Evolutionary conservation across 768 basidiomycete species (phyloP).

Genomic region (Crassisporium funariophilum): DNA sequence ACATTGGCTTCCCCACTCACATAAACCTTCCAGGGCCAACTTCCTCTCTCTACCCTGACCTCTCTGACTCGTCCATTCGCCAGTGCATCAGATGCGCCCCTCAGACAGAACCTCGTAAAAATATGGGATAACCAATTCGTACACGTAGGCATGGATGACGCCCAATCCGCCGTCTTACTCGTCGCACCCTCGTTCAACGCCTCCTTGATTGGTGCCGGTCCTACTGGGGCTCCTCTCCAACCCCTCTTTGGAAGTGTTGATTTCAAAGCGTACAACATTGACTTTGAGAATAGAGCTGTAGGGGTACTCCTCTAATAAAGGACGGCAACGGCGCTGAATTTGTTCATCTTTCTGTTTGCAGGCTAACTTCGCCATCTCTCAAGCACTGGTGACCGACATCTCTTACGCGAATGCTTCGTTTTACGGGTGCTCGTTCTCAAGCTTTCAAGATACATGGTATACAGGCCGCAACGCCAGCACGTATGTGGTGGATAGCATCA

Average conservation of each 20-base stretch:
- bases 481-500: conserved; percentile 61
- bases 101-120: conserved; percentile 56
- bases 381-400: conserved; percentile 62
- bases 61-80: conserved; percentile 39
- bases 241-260: conserved; percentile 54
- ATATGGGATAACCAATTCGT: conserved; percentile 53
- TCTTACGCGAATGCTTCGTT: conserved; percentile 70
- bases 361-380: conserved; percentile 62
- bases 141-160: conserved; percentile 50
- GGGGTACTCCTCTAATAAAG: conserved; percentile 16
- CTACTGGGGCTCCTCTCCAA: conserved; percentile 56
- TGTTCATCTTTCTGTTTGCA: conserved; percentile 15
- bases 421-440: conserved; percentile 61
- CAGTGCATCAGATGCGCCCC: conserved; percentile 30
- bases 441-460: conserved; percentile 70
- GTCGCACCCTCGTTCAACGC: conserved; percentile 59
- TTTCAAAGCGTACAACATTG: conserved; percentile 68
- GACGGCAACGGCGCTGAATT: neutral
- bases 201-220: conserved; percentile 60
- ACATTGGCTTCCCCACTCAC: conserved; percentile 6
- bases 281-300: conserved; percentile 69
- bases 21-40: conserved; percentile 45
- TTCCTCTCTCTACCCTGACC: conserved; percentile 34
- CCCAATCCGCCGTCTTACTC: conserved; percentile 57
- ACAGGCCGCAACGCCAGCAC: conserved; percentile 60